Evolutionary conservation across 73 alveolate genomes (phyloP).

Genomic region (Tetrahymena malaccensis): DNA sequence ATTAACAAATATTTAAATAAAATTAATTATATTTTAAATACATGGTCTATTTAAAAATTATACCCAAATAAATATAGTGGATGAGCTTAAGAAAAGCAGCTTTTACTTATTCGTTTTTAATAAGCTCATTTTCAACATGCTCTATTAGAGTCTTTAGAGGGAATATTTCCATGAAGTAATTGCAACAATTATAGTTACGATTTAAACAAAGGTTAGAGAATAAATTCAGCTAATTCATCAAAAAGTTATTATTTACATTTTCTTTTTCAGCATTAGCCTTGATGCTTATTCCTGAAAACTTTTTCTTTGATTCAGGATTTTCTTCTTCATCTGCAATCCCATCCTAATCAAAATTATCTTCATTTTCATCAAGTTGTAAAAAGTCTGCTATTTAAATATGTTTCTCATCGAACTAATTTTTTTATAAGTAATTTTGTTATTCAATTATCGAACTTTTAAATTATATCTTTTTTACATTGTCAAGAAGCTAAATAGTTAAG

Average conservation of each 20-base stretch:
- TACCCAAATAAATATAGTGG: neutral
- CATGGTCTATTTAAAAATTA: neutral
- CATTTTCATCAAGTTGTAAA: neutral
- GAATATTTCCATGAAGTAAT: neutral
- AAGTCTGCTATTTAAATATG: neutral
- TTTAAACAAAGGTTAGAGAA: neutral
- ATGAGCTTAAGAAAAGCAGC: neutral
- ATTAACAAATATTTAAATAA: neutral
- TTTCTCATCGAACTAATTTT: neutral
- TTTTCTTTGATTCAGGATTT: neutral
- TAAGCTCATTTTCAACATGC: neutral
- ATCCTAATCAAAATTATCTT: neutral
- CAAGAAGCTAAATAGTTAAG: neutral
- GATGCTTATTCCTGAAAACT: neutral
- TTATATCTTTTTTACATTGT: neutral
- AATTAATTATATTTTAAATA: too few species aligned
- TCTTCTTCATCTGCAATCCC: neutral
- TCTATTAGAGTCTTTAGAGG: neutral
- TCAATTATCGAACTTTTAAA: too few species aligned
- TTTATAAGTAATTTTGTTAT: too few species aligned
- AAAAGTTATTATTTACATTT: neutral
- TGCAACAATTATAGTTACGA: neutral
- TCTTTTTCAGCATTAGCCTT: neutral
- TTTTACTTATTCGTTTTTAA: neutral
- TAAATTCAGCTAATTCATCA: neutral